Percentiles rank a stretch among this genome's conserved stretches.
Evolutionary conservation across 78 protist genomes (phyloP).

Genomic region (Dictyostelium purpureum): DNA sequence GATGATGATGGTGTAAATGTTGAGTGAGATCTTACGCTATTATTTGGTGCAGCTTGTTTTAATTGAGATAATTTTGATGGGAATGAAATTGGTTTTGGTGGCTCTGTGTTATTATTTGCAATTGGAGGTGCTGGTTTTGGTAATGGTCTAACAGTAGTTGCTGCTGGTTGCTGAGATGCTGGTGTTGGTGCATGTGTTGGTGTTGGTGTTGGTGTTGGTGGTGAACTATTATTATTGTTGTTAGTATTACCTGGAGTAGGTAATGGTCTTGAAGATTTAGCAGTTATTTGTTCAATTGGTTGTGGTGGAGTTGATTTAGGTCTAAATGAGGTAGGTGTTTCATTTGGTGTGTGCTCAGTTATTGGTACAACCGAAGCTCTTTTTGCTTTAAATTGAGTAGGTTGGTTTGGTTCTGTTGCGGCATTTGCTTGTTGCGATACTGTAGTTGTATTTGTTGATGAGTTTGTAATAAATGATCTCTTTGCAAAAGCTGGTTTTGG

Average conservation of each 20-base stretch:
- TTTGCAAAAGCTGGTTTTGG: not conserved
- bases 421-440: not conserved
- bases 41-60: constrained; percentile 1
- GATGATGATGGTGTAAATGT: constrained; percentile 19
- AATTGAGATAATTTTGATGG: constrained; percentile 8
- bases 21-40: not conserved
- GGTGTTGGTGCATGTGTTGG: too few relatives aligned
- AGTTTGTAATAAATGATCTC: not conserved
- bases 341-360: not conserved
- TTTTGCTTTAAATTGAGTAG: not conserved
- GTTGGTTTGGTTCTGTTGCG: not conserved
- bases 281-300: not conserved
- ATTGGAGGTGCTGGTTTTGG: not conserved
- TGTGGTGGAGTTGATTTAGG: not conserved
- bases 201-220: not conserved
- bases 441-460: not conserved
- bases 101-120: not conserved
- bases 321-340: not conserved
- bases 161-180: not conserved
- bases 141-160: not conserved
- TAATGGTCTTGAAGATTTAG: not conserved
- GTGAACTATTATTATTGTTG: not conserved
- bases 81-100: constrained; percentile 11
- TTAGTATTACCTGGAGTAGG: constrained; percentile 4
- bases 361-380: not conserved